These are phyloP conservation scores for Wallacemonas rigidus DNA, from an alignment of 208 protist species.

Conservation along the genomic window DNA sequence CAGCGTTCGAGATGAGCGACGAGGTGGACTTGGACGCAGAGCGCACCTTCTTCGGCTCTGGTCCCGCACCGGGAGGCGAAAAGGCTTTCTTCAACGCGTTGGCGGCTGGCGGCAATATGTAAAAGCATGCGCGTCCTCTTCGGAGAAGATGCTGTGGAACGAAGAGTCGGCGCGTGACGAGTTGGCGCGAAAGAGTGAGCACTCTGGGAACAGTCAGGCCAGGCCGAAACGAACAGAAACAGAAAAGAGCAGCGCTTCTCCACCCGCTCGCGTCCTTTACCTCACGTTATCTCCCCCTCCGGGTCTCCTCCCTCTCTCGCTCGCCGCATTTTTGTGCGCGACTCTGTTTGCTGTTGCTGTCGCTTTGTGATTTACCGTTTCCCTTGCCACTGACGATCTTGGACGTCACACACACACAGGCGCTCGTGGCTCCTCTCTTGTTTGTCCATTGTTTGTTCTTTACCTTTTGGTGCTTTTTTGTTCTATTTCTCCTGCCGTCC, in stretches of 20 bases:
- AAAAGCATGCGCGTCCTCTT: background rate
- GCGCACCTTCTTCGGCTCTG: constrained; percentile 76
- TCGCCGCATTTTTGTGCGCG: too few species aligned
- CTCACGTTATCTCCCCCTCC: too few species aligned
- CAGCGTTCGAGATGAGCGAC: constrained; percentile 89
- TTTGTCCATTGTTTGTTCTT: constrained; percentile 1
- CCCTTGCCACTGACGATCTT: too few species aligned
- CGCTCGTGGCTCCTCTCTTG: background rate
- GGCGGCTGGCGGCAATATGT: constrained; percentile 35
- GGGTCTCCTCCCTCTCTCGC: too few species aligned
- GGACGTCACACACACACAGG: too few species aligned
- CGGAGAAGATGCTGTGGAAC: background rate
- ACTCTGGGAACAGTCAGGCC: too few species aligned
- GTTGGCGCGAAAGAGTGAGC: background rate
- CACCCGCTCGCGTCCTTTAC: too few species aligned
- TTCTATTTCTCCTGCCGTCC: too few species aligned
- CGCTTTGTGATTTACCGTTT: too few species aligned
- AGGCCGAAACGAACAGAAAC: too few species aligned
- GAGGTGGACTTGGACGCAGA: constrained; percentile 86
- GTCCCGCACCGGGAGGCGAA: constrained; percentile 83
- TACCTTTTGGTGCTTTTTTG: background rate
- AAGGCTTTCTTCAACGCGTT: constrained; percentile 78
- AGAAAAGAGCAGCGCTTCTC: too few species aligned
- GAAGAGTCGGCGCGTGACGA: background rate
- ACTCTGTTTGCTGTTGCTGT: too few species aligned